These are phyloP conservation scores for Tinospora cordifolia DNA, from an alignment of 164 flowering plant species.

Conservation along the genomic window DNA sequence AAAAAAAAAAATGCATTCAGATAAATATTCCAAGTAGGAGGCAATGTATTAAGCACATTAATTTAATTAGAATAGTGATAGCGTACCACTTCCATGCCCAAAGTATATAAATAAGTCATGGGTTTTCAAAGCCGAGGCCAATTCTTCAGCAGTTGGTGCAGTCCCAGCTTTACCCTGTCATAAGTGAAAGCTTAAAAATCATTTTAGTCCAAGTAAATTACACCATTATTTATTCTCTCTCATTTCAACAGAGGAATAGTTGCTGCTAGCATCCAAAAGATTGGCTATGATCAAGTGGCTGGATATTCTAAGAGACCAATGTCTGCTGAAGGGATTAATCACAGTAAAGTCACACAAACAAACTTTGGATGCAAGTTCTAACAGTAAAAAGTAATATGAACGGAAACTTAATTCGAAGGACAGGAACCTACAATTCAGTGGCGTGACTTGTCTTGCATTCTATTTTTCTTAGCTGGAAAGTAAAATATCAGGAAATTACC, in stretches of 20 bases:
- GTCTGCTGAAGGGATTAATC: too few species aligned
- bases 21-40: not conserved
- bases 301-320: too few species aligned
- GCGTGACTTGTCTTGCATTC: not conserved
- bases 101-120: slow-evolving; percentile 87
- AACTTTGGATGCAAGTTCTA: not conserved
- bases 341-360: not conserved
- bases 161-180: slow-evolving; percentile 76
- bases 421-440: not conserved
- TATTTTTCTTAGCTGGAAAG: not conserved
- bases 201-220: not conserved
- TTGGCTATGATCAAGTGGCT: too few species aligned
- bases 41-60: not conserved
- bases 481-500: slow-evolving; percentile 34
- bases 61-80: not conserved
- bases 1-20: not conserved
- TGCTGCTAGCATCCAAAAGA: too few species aligned
- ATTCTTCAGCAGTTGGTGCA: slow-evolving; percentile 64
- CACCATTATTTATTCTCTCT: not conserved
- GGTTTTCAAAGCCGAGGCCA: slow-evolving; percentile 51
- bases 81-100: slow-evolving; percentile 97
- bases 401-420: not conserved
- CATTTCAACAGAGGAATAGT: not conserved
- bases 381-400: too few species aligned
- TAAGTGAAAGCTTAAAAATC: not conserved